Evolutionary conservation across 257 asterid species (phyloP).

Genomic region (Ajuga chamaepitys): DNA sequence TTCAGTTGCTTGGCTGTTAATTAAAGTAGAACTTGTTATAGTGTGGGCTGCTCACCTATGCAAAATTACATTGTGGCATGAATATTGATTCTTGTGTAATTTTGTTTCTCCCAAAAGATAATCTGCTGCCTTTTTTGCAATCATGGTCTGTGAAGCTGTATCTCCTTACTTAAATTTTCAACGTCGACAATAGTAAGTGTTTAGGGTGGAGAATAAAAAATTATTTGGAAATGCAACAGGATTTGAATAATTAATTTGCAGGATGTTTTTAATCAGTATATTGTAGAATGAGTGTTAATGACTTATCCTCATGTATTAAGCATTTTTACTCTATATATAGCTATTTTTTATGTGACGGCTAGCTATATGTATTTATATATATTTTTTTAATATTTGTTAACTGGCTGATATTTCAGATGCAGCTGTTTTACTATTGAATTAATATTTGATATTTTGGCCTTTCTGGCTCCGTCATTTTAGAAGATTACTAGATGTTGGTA

Average conservation of each 20-base stretch:
- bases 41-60: background rate
- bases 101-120: background rate
- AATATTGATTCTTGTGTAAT: background rate
- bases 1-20: conserved; percentile 9
- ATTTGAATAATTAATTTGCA: background rate
- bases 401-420: background rate
- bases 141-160: background rate
- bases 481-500: background rate
- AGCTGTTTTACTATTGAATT: background rate
- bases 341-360: no score
- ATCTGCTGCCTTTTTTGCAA: background rate
- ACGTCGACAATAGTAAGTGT: background rate
- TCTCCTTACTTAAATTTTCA: background rate
- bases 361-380: no score
- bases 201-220: background rate
- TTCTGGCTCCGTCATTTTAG: background rate
- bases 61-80: background rate
- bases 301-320: background rate
- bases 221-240: background rate
- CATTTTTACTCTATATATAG: no score
- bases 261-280: background rate
- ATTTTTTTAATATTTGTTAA: background rate
- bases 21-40: background rate
- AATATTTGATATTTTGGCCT: background rate
- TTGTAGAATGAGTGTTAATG: background rate